phyloP scores from a whole-genome alignment of 139 green algal species.

The Dunaliella sp. region DNA sequence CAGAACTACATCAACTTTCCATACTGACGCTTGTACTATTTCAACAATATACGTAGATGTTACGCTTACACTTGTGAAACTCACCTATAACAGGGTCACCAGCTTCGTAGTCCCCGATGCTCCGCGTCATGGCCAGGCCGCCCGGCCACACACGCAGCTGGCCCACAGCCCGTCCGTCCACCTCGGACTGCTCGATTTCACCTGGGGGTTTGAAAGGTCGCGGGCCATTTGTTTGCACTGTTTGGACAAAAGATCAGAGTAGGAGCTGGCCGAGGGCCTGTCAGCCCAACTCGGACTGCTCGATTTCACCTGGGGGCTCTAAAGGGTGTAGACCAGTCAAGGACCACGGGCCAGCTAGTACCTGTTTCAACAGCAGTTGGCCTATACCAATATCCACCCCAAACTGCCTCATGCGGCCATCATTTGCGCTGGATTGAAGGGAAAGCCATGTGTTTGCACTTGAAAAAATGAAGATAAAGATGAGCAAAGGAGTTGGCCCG shows the following conservation, averaged over 20 bases:
- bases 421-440: too few relatives aligned
- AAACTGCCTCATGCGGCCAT: too few relatives aligned
- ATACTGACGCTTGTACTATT: too few relatives aligned
- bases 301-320: constrained; percentile 27
- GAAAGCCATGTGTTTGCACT: too few relatives aligned
- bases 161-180: constrained; percentile 57
- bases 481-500: constrained; percentile 75
- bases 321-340: not conserved
- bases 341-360: not conserved
- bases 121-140: constrained; percentile 83
- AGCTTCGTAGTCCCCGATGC: constrained; percentile 75
- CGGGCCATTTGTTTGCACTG: too few relatives aligned
- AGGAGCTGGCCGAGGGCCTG: constrained; percentile 64
- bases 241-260: too few relatives aligned
- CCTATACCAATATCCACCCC: too few relatives aligned
- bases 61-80: too few relatives aligned
- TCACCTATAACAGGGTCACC: constrained; percentile 15
- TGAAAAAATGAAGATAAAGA: too few relatives aligned
- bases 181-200: constrained; percentile 33
- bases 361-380: too few relatives aligned
- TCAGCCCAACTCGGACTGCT: constrained; percentile 46
- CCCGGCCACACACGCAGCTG: constrained; percentile 87
- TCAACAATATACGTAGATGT: too few relatives aligned
- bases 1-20: too few relatives aligned
- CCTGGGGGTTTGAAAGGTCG: constrained; percentile 18